Conservation (phyloP, 106 monocot species). For the Dendrobium officinale region DNA sequence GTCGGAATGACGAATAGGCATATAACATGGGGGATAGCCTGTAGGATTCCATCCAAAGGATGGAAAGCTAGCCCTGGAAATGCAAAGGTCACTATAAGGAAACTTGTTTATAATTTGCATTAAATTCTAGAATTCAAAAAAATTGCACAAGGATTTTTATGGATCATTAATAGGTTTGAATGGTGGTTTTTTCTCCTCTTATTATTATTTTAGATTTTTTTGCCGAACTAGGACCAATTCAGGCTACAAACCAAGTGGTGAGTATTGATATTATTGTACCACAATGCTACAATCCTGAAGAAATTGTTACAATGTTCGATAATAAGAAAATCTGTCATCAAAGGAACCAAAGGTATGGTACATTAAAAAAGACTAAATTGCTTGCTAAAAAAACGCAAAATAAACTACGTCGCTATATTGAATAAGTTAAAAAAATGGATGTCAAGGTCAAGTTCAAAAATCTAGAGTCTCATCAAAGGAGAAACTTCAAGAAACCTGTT, state of each 20-base stretch:
- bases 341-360: no score
- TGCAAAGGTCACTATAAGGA: neutral
- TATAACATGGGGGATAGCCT: conserved; percentile 50
- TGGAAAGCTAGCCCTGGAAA: conserved; percentile 53
- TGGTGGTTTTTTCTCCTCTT: neutral
- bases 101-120: neutral
- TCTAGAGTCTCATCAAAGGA: neutral
- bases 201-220: neutral
- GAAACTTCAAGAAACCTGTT: conserved; percentile 1
- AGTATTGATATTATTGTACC: neutral
- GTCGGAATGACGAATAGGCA: conserved; percentile 46
- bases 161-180: neutral
- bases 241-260: neutral
- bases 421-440: neutral
- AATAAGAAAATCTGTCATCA: no score
- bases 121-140: neutral
- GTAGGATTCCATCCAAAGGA: conserved; percentile 59
- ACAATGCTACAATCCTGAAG: neutral
- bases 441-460: neutral
- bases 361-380: no score
- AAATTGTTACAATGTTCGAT: neutral
- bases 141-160: no score
- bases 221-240: neutral
- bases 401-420: neutral
- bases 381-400: neutral